Evolutionary conservation across 352 stramenopile genomes (phyloP).

Genomic region (Globisporangium sylvaticum): DNA sequence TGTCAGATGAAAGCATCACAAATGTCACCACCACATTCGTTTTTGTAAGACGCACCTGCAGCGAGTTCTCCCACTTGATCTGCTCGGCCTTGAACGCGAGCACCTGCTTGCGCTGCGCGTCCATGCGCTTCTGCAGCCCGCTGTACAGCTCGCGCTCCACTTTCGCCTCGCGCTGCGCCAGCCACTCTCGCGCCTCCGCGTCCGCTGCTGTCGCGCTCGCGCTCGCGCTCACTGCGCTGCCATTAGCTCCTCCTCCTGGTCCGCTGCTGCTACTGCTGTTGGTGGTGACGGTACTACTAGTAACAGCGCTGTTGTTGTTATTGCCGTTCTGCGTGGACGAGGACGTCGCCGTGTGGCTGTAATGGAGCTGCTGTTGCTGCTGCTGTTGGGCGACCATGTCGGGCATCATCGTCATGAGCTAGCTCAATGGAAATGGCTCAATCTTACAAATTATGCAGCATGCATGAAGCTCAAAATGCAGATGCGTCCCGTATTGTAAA

Average conservation of each 20-base stretch:
- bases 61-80: slow-evolving; percentile 78
- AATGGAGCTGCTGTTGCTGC: slow-evolving; percentile 9
- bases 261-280: background rate
- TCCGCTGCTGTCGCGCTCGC: slow-evolving; percentile 14
- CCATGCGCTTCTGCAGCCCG: slow-evolving; percentile 64
- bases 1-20: background rate
- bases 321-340: background rate
- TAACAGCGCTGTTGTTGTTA: background rate
- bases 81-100: slow-evolving; percentile 79
- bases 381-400: slow-evolving; percentile 11
- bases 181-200: slow-evolving; percentile 56
- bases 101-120: slow-evolving; percentile 65
- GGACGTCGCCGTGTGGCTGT: background rate
- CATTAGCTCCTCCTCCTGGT: background rate
- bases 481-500: no score
- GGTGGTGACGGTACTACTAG: background rate
- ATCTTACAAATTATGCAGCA: no score
- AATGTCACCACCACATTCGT: background rate
- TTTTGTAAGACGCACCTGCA: slow-evolving; percentile 38
- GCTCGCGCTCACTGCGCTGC: background rate
- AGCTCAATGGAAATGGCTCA: background rate
- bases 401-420: background rate
- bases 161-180: slow-evolving; percentile 42
- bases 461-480: background rate
- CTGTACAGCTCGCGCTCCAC: slow-evolving; percentile 47